Evolutionary conservation across 225 moss, liverwort and hornwort genomes (phyloP), one percentile per base, ranked within the genome.

Genomic region (Pseudoscleropodium purum): DNA sequence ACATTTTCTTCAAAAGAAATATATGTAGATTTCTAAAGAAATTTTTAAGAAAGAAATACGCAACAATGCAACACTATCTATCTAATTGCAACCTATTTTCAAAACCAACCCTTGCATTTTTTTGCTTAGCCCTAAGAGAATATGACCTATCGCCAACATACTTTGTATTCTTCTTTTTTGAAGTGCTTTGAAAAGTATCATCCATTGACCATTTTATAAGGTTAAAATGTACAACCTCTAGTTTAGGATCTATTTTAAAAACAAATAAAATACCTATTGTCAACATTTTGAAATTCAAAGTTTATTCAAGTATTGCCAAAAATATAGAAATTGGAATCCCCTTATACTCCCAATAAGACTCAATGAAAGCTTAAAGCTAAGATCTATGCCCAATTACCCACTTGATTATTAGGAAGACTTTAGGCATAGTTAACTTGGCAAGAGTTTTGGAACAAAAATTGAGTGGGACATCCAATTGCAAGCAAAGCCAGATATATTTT

Each of bases 291-390:
- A n/a, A 51, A 33, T 21, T 34, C 21, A 49, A 31, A 21, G 20
- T 76, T 34, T 51, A 76, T 34, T 51, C 21, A 52, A 33, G 7
- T 0, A 34, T 0, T 5, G 34, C 13, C 34, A 51, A 51, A 49
- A 21, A 52, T 13, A 76, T 51, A 51, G 76, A 51, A 51, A 52
- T 76, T 5, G 2, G 9, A 34, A 52, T 20, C 23, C 5, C 12
- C 2, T 75, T 45, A 0, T 0, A 75, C 5, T 75, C 2, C 7
- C 7, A 18, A 47, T 19, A 11, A 10, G 15, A 41, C 5, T 37
- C 1, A 75, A 45, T 2, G 0, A 77, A 34, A 45, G 45, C 45
- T 45, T 45, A 45, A 45, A 45, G 45, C 45, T 8, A 45, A 45
- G 45, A 18, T 54, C 54, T 17, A 54, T 15, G 52, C 16, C 17